Conservation (phyloP, 78 protist genomes). For the Dictyostelium intermedium region DNA sequence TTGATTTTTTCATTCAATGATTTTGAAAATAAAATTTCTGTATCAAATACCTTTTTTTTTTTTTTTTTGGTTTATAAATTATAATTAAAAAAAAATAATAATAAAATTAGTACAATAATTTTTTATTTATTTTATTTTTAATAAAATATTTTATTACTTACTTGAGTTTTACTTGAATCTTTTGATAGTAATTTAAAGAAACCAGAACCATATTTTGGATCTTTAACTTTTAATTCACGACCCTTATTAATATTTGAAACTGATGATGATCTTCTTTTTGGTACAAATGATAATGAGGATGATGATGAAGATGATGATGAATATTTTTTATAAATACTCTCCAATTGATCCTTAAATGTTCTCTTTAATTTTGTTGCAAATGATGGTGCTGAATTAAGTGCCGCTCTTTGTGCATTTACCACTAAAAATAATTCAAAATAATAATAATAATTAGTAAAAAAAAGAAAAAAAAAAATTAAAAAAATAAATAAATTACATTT, state of each 20-base stretch:
- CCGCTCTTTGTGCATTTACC: constrained; percentile 76
- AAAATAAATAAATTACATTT: constrained; percentile 23
- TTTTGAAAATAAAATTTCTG: constrained; percentile 67
- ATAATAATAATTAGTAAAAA: neutral
- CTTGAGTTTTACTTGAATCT: neutral
- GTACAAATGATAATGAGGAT: neutral
- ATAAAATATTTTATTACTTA: neutral
- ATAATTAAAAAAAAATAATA: neutral
- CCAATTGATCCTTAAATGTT: constrained; percentile 53
- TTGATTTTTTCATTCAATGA: constrained; percentile 41
- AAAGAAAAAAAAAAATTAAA: neutral
- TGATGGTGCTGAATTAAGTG: constrained; percentile 64
- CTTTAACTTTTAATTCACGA: constrained; percentile 48
- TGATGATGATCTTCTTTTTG: constrained; percentile 67
- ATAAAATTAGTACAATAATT: neutral
- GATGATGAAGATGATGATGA: neutral
- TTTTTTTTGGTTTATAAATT: neutral
- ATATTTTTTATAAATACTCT: constrained; percentile 38
- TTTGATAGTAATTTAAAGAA: neutral
- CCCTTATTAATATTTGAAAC: constrained; percentile 32
- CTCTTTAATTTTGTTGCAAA: constrained; percentile 45
- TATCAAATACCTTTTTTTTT: constrained; percentile 27
- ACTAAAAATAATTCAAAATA: neutral
- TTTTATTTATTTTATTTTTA: too few species aligned
- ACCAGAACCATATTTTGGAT: constrained; percentile 11